Conservation (phyloP, 2,329 filamentous ascomycete species). For the Aschersonia sp. region DNA sequence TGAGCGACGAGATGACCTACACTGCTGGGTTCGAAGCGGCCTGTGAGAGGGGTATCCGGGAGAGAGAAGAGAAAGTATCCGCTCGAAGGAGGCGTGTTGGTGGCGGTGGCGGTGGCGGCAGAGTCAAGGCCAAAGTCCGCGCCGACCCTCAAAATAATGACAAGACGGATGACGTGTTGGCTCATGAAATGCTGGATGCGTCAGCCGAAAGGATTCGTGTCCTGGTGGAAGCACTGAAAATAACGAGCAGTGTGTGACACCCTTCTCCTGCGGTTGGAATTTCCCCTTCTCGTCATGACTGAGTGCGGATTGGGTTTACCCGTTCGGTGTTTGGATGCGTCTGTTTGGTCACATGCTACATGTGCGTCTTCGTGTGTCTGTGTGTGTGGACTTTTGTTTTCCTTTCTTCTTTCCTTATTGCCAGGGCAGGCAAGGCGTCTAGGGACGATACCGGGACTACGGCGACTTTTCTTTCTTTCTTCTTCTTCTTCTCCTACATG, state of each 20-base stretch:
- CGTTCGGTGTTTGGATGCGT: background rate
- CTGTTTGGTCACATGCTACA: background rate
- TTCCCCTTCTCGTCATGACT: slow-evolving; percentile 1
- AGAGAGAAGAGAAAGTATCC: slow-evolving; percentile 27
- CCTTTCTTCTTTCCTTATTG: background rate
- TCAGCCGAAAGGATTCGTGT: slow-evolving; percentile 28
- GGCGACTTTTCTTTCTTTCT: background rate
- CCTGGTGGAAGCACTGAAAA: slow-evolving; percentile 21
- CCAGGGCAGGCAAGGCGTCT: too few relatives aligned
- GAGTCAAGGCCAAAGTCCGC: slow-evolving; percentile 9
- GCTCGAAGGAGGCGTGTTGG: slow-evolving; percentile 12
- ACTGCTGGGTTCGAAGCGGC: slow-evolving; percentile 21
- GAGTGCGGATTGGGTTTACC: too few relatives aligned
- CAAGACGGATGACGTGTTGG: slow-evolving; percentile 19
- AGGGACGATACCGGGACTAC: background rate
- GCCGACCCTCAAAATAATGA: too few relatives aligned
- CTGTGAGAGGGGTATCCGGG: slow-evolving; percentile 30
- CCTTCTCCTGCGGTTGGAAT: slow-evolving; percentile 2
- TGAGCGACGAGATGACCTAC: slow-evolving; percentile 18
- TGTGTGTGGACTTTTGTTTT: background rate
- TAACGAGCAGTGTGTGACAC: slow-evolving; percentile 1
- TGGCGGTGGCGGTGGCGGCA: too few relatives aligned
- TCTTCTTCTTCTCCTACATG: background rate
- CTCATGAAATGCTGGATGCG: slow-evolving; percentile 25
- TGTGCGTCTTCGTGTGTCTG: background rate